Evolutionary conservation across 169 alveolate genomes (phyloP), one percentile per base, ranked within the genome.

Genomic region (Plasmodium sp.): DNA sequence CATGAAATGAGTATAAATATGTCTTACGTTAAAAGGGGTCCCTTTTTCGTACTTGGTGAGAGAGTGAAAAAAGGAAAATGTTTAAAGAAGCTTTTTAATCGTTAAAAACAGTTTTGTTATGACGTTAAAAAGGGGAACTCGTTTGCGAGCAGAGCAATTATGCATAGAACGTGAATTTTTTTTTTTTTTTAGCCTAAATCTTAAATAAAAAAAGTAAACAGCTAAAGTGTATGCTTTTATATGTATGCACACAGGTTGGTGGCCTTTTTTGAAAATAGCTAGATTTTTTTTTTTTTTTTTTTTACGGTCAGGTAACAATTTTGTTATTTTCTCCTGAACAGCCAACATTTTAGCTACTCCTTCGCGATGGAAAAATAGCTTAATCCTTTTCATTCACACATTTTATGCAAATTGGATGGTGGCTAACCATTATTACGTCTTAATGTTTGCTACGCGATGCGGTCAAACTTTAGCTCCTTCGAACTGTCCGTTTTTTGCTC

Each of bases 221-320:
- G 67, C 73, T 43, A n/a, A 81, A 51, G 73, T 41, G 73, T 81
- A 48, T 75, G 10, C 45, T 51, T 51, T 34, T n/a, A 41, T 75
- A 16, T 16, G 39, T 75, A 3, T 75, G 33, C 83, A 75, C 73
- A 43, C 74, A 34, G 56, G 45, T 22, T 43, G 16, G 39, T n/a
- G 9, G n/a, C 48, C 67, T 58, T 83, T 83, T 36, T 62, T 39
- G 41, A 48, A 48, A 83, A 83, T 58, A 51, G 81, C 80, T 84
- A 72, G 34, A 71, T 22, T 71, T 84, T 39, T 48, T 34, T 84
- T 67, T 41, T 62, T 56, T 22, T 33, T 84, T 84, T 72, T 73
- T 84, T 45, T 39, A 62, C 51, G 58, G 51, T 22, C 83, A 67
- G 54, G 92, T 31, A 56, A 34, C 74, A 58, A 39, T 22, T 62